Percentiles rank a stretch among this genome's conserved stretches.
Conservation (phyloP, 202 grass and related monocot genomes). For the Setaria viridis region DNA sequence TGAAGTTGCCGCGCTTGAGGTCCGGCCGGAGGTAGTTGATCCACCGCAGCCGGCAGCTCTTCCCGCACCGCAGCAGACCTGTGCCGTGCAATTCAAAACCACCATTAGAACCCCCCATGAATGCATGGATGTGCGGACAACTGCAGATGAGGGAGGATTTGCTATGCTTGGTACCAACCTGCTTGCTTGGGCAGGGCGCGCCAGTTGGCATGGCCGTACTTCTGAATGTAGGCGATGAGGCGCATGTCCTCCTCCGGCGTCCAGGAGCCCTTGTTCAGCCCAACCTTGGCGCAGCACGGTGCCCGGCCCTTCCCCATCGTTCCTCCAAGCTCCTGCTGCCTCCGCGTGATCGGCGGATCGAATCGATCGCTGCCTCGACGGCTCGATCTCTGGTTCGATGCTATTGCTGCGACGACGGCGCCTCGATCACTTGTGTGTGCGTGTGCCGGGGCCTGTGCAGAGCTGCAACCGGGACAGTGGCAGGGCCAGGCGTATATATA, state of each 20-base stretch:
- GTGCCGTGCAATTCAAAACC: too few species aligned
- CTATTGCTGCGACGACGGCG: not conserved
- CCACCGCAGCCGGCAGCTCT: slow-evolving; percentile 96
- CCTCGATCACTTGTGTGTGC: not conserved
- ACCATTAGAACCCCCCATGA: not conserved
- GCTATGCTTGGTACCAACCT: slow-evolving; percentile 36
- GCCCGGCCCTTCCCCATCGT: slow-evolving; percentile 75
- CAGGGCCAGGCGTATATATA: slow-evolving; percentile 41
- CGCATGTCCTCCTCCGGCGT: slow-evolving; percentile 79
- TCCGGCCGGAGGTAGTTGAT: slow-evolving; percentile 93
- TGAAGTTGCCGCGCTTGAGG: slow-evolving; percentile 90
- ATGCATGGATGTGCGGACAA: not conserved
- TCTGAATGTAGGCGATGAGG: slow-evolving; percentile 70
- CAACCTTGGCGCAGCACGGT: slow-evolving; percentile 85
- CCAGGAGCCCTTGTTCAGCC: slow-evolving; percentile 86
- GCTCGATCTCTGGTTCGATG: not conserved
- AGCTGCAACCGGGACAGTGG: slow-evolving; percentile 36
- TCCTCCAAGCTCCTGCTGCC: not conserved
- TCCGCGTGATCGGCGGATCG: not conserved
- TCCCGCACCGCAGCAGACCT: slow-evolving; percentile 79
- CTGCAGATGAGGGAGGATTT: not conserved
- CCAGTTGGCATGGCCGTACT: slow-evolving; percentile 85
- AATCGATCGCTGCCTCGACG: not conserved
- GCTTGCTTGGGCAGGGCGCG: slow-evolving; percentile 84
- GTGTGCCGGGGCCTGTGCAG: not conserved